A percentile compares a stretch with the other conserved stretches of the same genome.
phyloP scores from a whole-genome alignment of 1,284 basidiomycete species.

The Wolfiporia cocos region DNA sequence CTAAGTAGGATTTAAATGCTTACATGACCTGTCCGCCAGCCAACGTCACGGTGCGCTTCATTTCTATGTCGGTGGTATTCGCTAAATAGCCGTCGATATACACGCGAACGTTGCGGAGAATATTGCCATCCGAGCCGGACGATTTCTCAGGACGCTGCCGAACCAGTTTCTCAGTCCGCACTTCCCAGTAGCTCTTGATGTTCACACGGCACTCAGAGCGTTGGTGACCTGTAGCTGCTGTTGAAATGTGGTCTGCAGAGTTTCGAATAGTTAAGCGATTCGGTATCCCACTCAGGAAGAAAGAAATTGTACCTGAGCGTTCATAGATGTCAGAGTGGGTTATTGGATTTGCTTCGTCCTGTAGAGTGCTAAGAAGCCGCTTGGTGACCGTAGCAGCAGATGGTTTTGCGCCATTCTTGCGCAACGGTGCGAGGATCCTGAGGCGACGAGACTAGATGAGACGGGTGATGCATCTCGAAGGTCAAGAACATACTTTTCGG shows the following conservation, averaged over 20 bases:
- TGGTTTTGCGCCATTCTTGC: slow-evolving; percentile 26
- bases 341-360: slow-evolving; percentile 61
- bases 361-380: slow-evolving; percentile 50
- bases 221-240: slow-evolving; percentile 64
- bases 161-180: slow-evolving; percentile 44
- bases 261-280: too few species aligned
- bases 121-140: slow-evolving; percentile 21
- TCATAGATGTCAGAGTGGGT: slow-evolving; percentile 60
- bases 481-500: slow-evolving; percentile 16
- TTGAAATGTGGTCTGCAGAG: slow-evolving; percentile 56
- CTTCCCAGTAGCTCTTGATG: slow-evolving; percentile 34
- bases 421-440: slow-evolving; percentile 29
- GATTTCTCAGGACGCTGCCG: slow-evolving; percentile 32
- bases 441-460: not conserved
- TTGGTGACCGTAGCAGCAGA: slow-evolving; percentile 44
- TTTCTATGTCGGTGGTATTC: slow-evolving; percentile 68
- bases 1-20: too few species aligned
- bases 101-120: slow-evolving; percentile 38
- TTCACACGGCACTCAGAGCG: slow-evolving; percentile 43
- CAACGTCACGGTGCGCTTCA: slow-evolving; percentile 52
- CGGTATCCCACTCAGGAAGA: not conserved
- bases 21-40: slow-evolving; percentile 53
- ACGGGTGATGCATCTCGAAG: too few species aligned
- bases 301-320: slow-evolving; percentile 42
- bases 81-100: slow-evolving; percentile 66